Evolutionary conservation across 2,329 filamentous ascomycete genomes (phyloP), one percentile per base, ranked within the genome.

Genomic region (Alternaria sp.): DNA sequence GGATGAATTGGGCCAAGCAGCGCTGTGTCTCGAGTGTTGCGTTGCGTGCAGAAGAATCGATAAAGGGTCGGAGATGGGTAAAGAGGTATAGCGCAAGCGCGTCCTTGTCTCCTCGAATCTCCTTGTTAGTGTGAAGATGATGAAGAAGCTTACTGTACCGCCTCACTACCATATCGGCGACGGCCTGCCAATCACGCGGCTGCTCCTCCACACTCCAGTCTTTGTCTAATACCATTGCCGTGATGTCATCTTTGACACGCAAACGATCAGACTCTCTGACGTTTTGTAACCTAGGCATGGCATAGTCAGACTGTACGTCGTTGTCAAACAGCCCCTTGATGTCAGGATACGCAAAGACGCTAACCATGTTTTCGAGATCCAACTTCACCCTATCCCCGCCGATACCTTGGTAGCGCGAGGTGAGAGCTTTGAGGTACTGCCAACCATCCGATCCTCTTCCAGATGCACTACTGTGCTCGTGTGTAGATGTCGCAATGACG

Each of bases 131-230:
- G 28, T 62, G 57, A 21, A 80, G 62, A 51, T 74, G 69, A 40
- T 76, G 73, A 28, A 93, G 75, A 24, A 86, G 80, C 31, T 83
- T 78, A 4, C 83, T 82, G 66, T 89, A 92, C 1, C 90, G 83
- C 4, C 80, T 72, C 4, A 91, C 80, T 4, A 93, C 79, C 80
- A 90, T 82, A 66, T 93, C 90, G 0, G 83, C 81, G 1, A 90
- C 79, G 0, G 78, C 82, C 70, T 92, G 90, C 90, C 90, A 93
- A 66, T 91, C 79, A 8, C 41, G 61, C 7, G 49, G 40, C 34
- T 33, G 13, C 26, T 37, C 45, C 5, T 60, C 51, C 10, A 34
- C 52, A 14, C 56, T 44, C 51, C 59, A 58, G 17, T 64, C 50
- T n/a, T 62, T 73, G 10, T 75, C 63, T 29, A 75, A 62, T 1